These are phyloP conservation scores for Plasmopara muralis DNA, from an alignment of 352 stramenopile species.

Conservation along the genomic window DNA sequence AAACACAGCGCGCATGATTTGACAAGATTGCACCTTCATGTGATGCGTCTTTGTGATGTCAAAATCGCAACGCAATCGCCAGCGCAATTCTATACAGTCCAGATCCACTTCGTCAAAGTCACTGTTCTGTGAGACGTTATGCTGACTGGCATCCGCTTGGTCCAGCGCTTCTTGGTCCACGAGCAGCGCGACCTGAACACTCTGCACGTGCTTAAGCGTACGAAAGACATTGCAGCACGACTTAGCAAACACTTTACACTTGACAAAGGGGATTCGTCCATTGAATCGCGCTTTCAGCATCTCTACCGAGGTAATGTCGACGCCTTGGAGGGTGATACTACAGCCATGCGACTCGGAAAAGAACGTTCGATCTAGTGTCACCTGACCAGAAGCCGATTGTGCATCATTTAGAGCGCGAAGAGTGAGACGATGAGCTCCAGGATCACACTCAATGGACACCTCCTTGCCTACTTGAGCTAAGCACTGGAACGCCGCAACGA, in stretches of 20 bases:
- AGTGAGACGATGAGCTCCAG: slow-evolving; percentile 33
- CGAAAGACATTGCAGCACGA: slow-evolving; percentile 76
- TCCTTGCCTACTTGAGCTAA: slow-evolving; percentile 77
- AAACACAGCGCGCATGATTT: slow-evolving; percentile 78
- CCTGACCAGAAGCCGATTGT: slow-evolving; percentile 65
- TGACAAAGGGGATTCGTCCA: slow-evolving; percentile 40
- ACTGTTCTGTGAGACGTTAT: slow-evolving; percentile 21
- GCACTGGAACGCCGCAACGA: slow-evolving; percentile 73
- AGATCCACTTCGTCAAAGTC: slow-evolving; percentile 43
- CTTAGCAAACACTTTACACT: slow-evolving; percentile 74
- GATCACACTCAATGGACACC: slow-evolving; percentile 67
- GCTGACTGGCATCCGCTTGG: slow-evolving; percentile 15
- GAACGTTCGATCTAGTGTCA: slow-evolving; percentile 63
- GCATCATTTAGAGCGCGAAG: slow-evolving; percentile 77
- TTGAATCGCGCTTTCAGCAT: slow-evolving; percentile 18
- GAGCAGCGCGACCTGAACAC: slow-evolving; percentile 55
- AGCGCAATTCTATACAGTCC: slow-evolving; percentile 61
- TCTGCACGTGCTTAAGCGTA: slow-evolving; percentile 77
- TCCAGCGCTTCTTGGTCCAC: slow-evolving; percentile 37
- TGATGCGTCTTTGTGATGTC: slow-evolving; percentile 83
- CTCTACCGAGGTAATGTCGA: slow-evolving; percentile 14
- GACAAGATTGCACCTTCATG: slow-evolving; percentile 72
- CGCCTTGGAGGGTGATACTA: slow-evolving; percentile 13
- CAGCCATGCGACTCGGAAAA: slow-evolving; percentile 30
- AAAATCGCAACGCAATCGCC: slow-evolving; percentile 71